phyloP scores from a whole-genome alignment of 768 basidiomycete genomes.

The Hypsizygus marmoreus region DNA sequence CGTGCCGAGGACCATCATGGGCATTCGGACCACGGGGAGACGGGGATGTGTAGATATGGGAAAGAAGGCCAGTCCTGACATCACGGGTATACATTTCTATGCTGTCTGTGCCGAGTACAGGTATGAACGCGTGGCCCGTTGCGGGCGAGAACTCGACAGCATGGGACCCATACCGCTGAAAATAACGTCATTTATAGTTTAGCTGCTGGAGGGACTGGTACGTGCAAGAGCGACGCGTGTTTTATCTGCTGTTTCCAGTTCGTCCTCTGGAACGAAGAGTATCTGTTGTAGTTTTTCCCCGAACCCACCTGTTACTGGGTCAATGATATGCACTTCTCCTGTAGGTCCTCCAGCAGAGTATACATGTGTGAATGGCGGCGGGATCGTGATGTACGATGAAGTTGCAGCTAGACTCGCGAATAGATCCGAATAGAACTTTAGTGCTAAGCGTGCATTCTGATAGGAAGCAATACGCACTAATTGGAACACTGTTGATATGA shows the following conservation, averaged over 20 bases:
- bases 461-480: slow-evolving; percentile 34
- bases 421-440: neutral
- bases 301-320: slow-evolving; percentile 38
- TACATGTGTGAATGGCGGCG: slow-evolving; percentile 46
- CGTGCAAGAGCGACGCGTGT: slow-evolving; percentile 49
- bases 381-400: slow-evolving; percentile 53
- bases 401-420: slow-evolving; percentile 47
- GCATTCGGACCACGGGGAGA: slow-evolving; percentile 39
- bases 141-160: slow-evolving; percentile 47
- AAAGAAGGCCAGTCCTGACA: slow-evolving; percentile 31
- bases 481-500: slow-evolving; percentile 45
- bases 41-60: slow-evolving; percentile 35
- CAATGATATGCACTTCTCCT: slow-evolving; percentile 46
- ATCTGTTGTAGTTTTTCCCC: slow-evolving; percentile 47
- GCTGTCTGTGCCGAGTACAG: slow-evolving; percentile 48
- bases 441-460: neutral
- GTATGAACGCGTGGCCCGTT: slow-evolving; percentile 43
- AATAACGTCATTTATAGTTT: neutral
- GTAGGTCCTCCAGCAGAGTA: slow-evolving; percentile 56
- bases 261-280: slow-evolving; percentile 44
- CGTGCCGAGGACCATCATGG: slow-evolving; percentile 52
- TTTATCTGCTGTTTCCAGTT: slow-evolving; percentile 50
- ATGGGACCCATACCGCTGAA: slow-evolving; percentile 52
- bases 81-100: slow-evolving; percentile 50
- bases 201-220: neutral